Base-by-base conservation (phyloP, 2,329 filamentous ascomycete genomes). In the Colletotrichum simmondsii region DNA sequence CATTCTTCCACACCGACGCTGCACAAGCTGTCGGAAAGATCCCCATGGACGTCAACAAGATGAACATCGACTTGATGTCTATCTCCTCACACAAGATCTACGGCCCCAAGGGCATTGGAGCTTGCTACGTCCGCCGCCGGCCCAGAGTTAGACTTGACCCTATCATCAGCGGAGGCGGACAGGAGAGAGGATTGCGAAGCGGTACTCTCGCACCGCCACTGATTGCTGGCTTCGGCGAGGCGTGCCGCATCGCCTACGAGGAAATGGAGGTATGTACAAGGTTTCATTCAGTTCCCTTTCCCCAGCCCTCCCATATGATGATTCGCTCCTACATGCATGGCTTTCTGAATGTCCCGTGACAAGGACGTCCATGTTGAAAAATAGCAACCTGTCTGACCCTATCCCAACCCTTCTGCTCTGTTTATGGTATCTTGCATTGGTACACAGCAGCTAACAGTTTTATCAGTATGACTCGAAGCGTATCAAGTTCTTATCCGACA, bases 11-110 rank as follows among this genome's bases (percentile, higher is more conserved):
- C 85, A 97, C 95, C 28, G 97, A 99, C 82, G 97, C 89, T 64
- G 97, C 97, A 1, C 97, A 99, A 85, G 97, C 97, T 19, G 95
- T 98, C n/a, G 97, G 97, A 80, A 99, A 99, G 87, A 98, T 99
- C 62, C 95, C 95, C 0, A 86, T 99, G 60, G 95, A 98, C 79
- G 97, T 99, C 80, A 98, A 98, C 83, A 94, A 94, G 83, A 96
- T 98, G 95, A 97, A 98, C 83, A 93, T 99, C 76, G 97, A 99
- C 81, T 86, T 99, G 80, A 98, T 99, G 96, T 98, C 96, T 35
- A 98, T 99, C 74, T 98, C 97, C 10, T 95, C 94, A 35, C 97
- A 99, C 86, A 99, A 99, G 85, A 97, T 99, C 67, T 99, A 99
- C 81, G 97, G 97, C 30, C 97, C 97, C 66, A 99, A 98, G 87